phyloP scores from a whole-genome alignment of 1,284 basidiomycete species.

The Erythrobasidium hasegawianum region DNA sequence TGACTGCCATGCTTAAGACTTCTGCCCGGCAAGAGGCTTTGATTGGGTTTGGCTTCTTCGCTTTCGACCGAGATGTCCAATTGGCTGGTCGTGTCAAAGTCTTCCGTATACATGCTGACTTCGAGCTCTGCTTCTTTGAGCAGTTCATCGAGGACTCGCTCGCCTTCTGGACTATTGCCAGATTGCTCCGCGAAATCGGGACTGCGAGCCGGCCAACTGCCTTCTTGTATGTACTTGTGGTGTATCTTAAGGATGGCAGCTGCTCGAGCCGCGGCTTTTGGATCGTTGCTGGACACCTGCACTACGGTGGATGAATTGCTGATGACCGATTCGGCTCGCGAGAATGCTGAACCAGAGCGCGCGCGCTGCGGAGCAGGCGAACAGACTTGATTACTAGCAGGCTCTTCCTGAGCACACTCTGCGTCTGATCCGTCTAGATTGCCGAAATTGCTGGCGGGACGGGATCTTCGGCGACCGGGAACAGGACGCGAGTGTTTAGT shows the following conservation, averaged over 20 bases:
- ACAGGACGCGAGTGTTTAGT: background rate
- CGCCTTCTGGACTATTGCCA: slow-evolving; percentile 26
- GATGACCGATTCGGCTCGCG: slow-evolving; percentile 5
- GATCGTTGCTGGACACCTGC: slow-evolving; percentile 74
- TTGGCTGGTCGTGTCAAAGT: background rate
- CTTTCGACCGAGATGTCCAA: background rate
- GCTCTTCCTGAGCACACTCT: too few species aligned
- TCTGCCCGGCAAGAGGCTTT: background rate
- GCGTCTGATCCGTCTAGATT: background rate
- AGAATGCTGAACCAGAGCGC: slow-evolving; percentile 15
- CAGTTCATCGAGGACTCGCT: slow-evolving; percentile 22
- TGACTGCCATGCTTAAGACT: background rate
- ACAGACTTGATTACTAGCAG: too few species aligned
- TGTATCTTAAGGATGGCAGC: slow-evolving; percentile 83
- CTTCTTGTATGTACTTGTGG: slow-evolving; percentile 73
- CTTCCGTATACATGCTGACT: slow-evolving; percentile 4
- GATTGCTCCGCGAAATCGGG: slow-evolving; percentile 1
- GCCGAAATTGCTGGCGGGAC: background rate
- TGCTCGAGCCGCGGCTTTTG: slow-evolving; percentile 76
- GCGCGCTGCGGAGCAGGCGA: background rate
- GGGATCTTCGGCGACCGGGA: slow-evolving; percentile 2
- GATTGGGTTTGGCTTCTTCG: background rate
- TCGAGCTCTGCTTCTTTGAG: slow-evolving; percentile 23
- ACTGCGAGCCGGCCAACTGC: slow-evolving; percentile 2
- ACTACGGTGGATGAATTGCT: slow-evolving; percentile 52